A percentile compares a stretch with the other conserved stretches of the same genome.
Conservation (phyloP, 768 basidiomycete species). For the Guyanaporus albipodus region DNA sequence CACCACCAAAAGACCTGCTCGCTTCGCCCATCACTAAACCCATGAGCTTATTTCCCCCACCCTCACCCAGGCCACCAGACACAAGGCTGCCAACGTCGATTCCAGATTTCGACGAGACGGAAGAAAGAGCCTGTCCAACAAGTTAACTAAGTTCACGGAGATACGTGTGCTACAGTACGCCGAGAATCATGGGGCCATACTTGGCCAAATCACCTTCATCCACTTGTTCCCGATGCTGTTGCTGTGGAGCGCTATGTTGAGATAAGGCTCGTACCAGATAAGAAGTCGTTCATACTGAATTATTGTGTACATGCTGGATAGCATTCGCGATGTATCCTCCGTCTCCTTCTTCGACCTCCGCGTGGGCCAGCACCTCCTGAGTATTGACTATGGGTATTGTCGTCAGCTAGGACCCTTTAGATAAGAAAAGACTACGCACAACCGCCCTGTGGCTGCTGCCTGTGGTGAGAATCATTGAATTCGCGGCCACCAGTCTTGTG, state of each 20-base stretch:
- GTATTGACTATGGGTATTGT: slow-evolving; percentile 48
- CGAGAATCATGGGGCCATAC: slow-evolving; percentile 21
- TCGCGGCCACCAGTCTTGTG: slow-evolving; percentile 62
- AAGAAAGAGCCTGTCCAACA: slow-evolving; percentile 17
- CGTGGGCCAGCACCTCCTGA: slow-evolving; percentile 55
- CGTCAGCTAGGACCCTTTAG: slow-evolving; percentile 8
- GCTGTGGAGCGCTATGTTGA: slow-evolving; percentile 6
- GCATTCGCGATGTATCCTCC: slow-evolving; percentile 14
- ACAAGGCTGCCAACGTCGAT: slow-evolving; percentile 22
- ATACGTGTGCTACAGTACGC: slow-evolving; percentile 2
- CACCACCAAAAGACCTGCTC: slow-evolving; percentile 63
- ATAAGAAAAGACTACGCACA: slow-evolving; percentile 19
- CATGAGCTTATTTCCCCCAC: slow-evolving; percentile 62
- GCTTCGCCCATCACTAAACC: slow-evolving; percentile 86
- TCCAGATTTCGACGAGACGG: slow-evolving; percentile 28
- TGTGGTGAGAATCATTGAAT: slow-evolving; percentile 55
- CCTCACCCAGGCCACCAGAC: slow-evolving; percentile 37
- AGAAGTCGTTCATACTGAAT: slow-evolving; percentile 11
- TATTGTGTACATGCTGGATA: slow-evolving; percentile 20
- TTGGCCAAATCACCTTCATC: slow-evolving; percentile 5
- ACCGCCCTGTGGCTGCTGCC: slow-evolving; percentile 22
- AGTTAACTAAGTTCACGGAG: slow-evolving; percentile 4
- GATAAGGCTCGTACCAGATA: not conserved
- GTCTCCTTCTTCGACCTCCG: slow-evolving; percentile 23
- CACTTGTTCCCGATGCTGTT: slow-evolving; percentile 16